Percentiles rank a stretch among this genome's conserved stretches.
These are phyloP conservation scores for Fusarium cicatricum DNA, from an alignment of 2,329 filamentous ascomycete species.

Conservation along the genomic window DNA sequence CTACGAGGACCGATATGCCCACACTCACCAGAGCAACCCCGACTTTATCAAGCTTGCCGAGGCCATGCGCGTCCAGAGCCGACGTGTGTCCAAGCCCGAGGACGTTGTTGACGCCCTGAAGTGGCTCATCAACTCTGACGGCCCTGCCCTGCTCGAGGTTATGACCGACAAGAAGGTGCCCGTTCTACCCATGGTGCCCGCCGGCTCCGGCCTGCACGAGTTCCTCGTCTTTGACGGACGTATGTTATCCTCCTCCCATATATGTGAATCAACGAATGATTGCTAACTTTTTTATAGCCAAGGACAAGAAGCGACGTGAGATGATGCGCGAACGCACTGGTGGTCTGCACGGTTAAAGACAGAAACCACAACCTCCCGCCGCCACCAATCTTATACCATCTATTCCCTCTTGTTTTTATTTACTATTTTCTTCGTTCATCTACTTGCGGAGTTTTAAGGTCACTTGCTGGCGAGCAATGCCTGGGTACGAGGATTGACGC, in stretches of 20 bases:
- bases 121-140: slow-evolving; percentile 89
- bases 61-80: slow-evolving; percentile 85
- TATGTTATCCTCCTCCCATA: slow-evolving; percentile 30
- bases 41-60: slow-evolving; percentile 93
- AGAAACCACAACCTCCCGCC: not conserved
- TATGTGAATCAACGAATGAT: not conserved
- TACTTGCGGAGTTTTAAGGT: slow-evolving; percentile 27
- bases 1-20: slow-evolving; percentile 91
- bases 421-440: slow-evolving; percentile 20
- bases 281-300: slow-evolving; percentile 60
- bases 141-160: slow-evolving; percentile 92
- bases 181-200: slow-evolving; percentile 97
- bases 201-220: slow-evolving; percentile 86
- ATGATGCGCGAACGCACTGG: slow-evolving; percentile 71
- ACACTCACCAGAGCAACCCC: slow-evolving; percentile 95
- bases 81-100: slow-evolving; percentile 75
- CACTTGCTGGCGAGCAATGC: slow-evolving; percentile 24
- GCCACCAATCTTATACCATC: slow-evolving; percentile 24
- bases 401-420: slow-evolving; percentile 25
- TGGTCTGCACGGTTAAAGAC: slow-evolving; percentile 53
- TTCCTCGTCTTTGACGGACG: slow-evolving; percentile 67
- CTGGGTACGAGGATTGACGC: slow-evolving; percentile 22
- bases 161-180: slow-evolving; percentile 91
- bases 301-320: slow-evolving; percentile 72
- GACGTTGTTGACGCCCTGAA: slow-evolving; percentile 81